These are phyloP conservation scores for Chrysosporium keratinophilum DNA, from an alignment of 2,329 filamentous ascomycete genomes.

Conservation along the genomic window DNA sequence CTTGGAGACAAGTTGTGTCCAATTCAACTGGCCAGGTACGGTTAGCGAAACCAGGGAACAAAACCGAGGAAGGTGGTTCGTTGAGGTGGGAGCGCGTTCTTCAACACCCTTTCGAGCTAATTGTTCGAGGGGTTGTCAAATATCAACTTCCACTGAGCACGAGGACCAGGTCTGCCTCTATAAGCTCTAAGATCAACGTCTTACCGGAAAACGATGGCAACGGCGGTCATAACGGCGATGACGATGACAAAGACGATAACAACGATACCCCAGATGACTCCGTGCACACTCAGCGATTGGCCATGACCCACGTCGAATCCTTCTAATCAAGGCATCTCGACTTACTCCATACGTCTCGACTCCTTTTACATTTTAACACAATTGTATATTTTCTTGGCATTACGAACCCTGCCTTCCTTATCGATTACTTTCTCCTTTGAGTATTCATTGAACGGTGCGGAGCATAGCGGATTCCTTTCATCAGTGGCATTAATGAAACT, in stretches of 20 bases:
- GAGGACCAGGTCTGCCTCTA: conserved; percentile 41
- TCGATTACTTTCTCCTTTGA: not conserved
- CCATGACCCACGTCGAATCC: not conserved
- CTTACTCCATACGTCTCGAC: too few species aligned
- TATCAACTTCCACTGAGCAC: conserved; percentile 58
- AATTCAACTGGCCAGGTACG: conserved; percentile 74
- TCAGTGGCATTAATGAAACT: not conserved
- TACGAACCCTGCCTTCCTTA: not conserved
- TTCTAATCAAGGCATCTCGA: too few species aligned
- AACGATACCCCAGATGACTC: conserved; percentile 14
- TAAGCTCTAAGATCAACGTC: conserved; percentile 35
- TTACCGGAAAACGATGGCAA: conserved; percentile 27
- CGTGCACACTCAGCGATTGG: conserved; percentile 2
- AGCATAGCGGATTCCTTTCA: conserved; percentile 4
- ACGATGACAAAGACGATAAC: conserved; percentile 16
- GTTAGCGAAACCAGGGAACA: conserved; percentile 72
- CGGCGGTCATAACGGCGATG: conserved; percentile 16
- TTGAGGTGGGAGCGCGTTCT: conserved; percentile 84
- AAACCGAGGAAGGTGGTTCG: conserved; percentile 68
- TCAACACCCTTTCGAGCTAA: conserved; percentile 84
- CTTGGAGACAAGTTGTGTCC: conserved; percentile 63
- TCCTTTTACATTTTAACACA: not conserved
- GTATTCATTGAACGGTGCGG: not conserved
- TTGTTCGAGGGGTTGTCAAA: conserved; percentile 80
- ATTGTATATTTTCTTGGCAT: not conserved